Conservation (phyloP, 192 early-diverging fungal species). For the Irineochytrium annulatum region DNA sequence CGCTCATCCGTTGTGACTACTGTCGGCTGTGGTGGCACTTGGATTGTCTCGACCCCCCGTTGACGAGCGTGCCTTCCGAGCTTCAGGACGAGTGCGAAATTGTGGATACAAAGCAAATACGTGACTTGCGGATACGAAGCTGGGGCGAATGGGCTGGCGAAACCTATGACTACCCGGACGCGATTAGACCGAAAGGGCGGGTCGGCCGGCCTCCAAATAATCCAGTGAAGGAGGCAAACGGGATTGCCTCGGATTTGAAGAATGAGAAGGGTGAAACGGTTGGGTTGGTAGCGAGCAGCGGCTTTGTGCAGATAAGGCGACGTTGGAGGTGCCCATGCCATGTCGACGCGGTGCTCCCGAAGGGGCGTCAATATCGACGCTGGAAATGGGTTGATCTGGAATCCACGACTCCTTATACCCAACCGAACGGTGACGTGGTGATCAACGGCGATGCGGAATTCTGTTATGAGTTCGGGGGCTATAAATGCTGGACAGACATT, state of each 20-base stretch:
- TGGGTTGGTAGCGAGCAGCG: neutral
- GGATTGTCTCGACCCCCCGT: conserved; percentile 46
- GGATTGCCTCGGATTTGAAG: neutral
- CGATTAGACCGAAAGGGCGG: no score
- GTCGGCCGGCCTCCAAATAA: no score
- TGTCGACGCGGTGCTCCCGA: conserved; percentile 39
- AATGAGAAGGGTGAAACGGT: neutral
- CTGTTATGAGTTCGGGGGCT: no score
- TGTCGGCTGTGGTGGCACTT: conserved; percentile 51
- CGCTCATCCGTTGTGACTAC: conserved; percentile 48
- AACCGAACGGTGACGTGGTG: no score
- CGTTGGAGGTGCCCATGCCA: conserved; percentile 58
- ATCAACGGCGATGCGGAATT: no score
- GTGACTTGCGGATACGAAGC: conserved; percentile 10
- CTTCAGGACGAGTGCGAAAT: conserved; percentile 9
- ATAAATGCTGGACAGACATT: no score
- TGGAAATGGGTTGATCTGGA: conserved; percentile 6
- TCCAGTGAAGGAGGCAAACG: neutral
- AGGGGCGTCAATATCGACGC: conserved; percentile 1
- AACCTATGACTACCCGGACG: conserved; percentile 3
- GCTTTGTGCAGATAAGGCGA: conserved; percentile 26
- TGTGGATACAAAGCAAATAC: neutral
- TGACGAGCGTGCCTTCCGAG: conserved; percentile 33
- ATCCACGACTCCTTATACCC: no score
- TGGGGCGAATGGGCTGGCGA: conserved; percentile 11